Evolutionary conservation across 495 filamentous ascomycete species (phyloP), one percentile per base, ranked within the genome.

Genomic region (Coniosporium apollinis): DNA sequence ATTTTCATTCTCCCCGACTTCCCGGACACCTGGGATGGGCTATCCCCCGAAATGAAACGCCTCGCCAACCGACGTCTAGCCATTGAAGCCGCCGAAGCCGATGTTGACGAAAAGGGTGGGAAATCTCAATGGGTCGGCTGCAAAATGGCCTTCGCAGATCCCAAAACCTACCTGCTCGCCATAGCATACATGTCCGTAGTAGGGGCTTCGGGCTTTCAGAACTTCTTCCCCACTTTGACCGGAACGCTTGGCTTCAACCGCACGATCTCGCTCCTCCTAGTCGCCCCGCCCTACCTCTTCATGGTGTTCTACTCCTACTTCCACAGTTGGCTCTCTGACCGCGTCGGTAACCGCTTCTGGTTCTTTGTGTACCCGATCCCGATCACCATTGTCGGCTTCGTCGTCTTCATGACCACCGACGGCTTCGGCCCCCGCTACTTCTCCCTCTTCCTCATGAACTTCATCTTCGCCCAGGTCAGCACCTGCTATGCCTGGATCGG

Each of bases 1-100:
- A 67, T 65, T 41, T 76, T 74, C 41, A 54, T 82, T 17, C 55
- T 89, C 11, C 82, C 82, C 10, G 76, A 89, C 52, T 82, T 82
- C 42, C 82, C 81, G n/a, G 62, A 74, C 14, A 85, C 79, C 22
- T 85, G 79, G 1, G 49, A 43, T 7, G 83, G 81, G 78, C 58
- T 87, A 13, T 73, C 64, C 2, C 67, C 79, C 30, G 67, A 79
- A 45, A 77, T 86, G 48, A 66, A 67, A 22, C 58, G 69, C 8
- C 57, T 86, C 7, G 80, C 79, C 25, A 54, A 66, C 19, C 83
- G 74, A 71, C 60, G 81, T 4, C 52, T 85, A 6, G 55, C 58
- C 42, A 47, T 54, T 50, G 42, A 66, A 53, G 46, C 65, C 54
- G 38, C 47, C 11, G 50, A 50, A 39, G 64, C 60, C 5, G 67